Percentiles rank a stretch among this genome's conserved stretches.
These are phyloP conservation scores for Phytopythium kandeliae DNA, from an alignment of 352 stramenopile genomes.

Conservation along the genomic window DNA sequence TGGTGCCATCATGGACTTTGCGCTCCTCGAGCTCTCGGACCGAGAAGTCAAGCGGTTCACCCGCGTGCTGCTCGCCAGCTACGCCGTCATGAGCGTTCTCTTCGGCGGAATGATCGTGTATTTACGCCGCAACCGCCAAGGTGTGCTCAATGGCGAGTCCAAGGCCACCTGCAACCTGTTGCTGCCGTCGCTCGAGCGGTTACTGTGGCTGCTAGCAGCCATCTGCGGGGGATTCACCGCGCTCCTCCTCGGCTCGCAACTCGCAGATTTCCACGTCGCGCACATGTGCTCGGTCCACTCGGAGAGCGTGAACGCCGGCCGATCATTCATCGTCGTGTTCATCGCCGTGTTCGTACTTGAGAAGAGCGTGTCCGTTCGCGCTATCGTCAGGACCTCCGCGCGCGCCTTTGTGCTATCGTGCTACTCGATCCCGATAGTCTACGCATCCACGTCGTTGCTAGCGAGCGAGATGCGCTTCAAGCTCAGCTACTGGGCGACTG, in stretches of 20 bases:
- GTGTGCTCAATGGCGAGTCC: constrained; percentile 25
- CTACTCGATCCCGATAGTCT: constrained; percentile 38
- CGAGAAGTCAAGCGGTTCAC: constrained; percentile 26
- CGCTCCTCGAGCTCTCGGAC: constrained; percentile 14
- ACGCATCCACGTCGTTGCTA: constrained; percentile 19
- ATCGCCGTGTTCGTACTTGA: constrained; percentile 50
- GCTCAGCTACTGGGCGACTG: constrained; percentile 20
- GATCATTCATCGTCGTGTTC: constrained; percentile 39
- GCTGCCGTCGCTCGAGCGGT: constrained; percentile 39
- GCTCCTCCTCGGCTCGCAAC: constrained; percentile 24
- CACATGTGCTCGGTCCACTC: constrained; percentile 12
- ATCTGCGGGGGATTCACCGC: constrained; percentile 21
- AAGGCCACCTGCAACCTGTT: constrained; percentile 41
- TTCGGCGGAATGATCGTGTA: constrained; percentile 31
- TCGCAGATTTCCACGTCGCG: constrained; percentile 14
- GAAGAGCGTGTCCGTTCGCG: constrained; percentile 41
- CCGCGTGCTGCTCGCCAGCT: constrained; percentile 29
- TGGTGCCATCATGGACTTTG: background rate
- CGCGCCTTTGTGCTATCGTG: constrained; percentile 26
- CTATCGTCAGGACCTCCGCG: constrained; percentile 23
- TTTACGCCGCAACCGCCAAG: constrained; percentile 35
- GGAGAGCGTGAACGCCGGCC: constrained; percentile 30
- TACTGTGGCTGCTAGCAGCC: constrained; percentile 34
- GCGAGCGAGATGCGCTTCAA: constrained; percentile 7
- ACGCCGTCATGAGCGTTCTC: constrained; percentile 27